Percentiles rank a stretch among this genome's conserved stretches.
Evolutionary conservation across 2,329 filamentous ascomycete genomes (phyloP).

Genomic region (Venturia effusa): DNA sequence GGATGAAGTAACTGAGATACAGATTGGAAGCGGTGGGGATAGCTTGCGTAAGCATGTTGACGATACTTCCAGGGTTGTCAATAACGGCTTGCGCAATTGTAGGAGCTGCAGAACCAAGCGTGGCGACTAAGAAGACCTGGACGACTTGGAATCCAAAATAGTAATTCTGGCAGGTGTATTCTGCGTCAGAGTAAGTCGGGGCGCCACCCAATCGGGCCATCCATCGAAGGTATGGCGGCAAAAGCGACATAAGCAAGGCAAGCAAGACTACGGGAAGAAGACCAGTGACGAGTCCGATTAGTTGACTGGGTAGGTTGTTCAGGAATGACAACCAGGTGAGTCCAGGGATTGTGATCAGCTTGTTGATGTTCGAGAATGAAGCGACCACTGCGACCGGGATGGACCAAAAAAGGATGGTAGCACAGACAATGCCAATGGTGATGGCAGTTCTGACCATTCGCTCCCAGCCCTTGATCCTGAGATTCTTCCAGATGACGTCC

Average conservation of each 20-base stretch:
- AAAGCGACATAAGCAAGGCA: conserved; percentile 32
- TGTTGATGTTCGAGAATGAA: conserved; percentile 72
- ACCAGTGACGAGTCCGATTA: conserved; percentile 36
- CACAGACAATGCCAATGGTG: conserved; percentile 61
- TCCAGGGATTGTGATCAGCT: conserved; percentile 35
- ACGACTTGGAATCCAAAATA: conserved; percentile 31
- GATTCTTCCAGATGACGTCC: conserved; percentile 80
- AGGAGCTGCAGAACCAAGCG: conserved; percentile 26
- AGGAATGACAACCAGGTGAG: conserved; percentile 32
- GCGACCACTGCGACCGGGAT: conserved; percentile 71
- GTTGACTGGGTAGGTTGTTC: conserved; percentile 27
- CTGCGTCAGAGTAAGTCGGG: conserved; percentile 32
- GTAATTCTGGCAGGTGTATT: conserved; percentile 29
- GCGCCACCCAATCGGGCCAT: conserved; percentile 27
- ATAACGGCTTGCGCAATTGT: conserved; percentile 22
- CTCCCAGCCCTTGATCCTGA: conserved; percentile 81
- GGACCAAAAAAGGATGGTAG: conserved; percentile 79
- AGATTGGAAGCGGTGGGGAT: conserved; percentile 30
- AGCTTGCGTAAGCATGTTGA: conserved; percentile 23
- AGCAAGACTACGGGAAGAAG: conserved; percentile 33
- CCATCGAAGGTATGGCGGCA: conserved; percentile 31
- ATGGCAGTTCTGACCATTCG: conserved; percentile 60
- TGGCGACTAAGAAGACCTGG: conserved; percentile 32
- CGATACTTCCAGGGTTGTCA: conserved; percentile 21
- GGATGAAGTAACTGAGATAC: conserved; percentile 30